Evolutionary conservation across 1,284 basidiomycete species (phyloP).

Genomic region (Pterulicium gracile): DNA sequence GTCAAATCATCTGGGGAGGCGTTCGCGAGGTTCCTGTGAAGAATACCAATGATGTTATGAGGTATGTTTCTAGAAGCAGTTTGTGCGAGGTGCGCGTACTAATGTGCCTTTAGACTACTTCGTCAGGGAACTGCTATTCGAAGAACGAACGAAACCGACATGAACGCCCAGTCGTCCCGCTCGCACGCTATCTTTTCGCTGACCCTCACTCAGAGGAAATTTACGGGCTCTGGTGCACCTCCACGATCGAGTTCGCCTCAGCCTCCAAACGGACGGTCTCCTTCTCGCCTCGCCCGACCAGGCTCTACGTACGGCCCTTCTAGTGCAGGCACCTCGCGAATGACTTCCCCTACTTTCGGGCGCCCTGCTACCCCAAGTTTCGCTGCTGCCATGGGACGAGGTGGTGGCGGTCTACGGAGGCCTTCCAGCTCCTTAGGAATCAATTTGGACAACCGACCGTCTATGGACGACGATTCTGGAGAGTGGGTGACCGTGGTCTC

Average conservation of each 20-base stretch:
- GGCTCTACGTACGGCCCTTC: slow-evolving; percentile 51
- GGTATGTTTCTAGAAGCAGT: slow-evolving; percentile 52
- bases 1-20: slow-evolving; percentile 95
- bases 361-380: slow-evolving; percentile 71
- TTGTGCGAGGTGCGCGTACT: too few relatives aligned
- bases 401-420: slow-evolving; percentile 44
- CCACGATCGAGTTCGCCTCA: slow-evolving; percentile 68
- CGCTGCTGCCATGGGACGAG: slow-evolving; percentile 56
- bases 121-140: slow-evolving; percentile 83
- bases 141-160: slow-evolving; percentile 94
- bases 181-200: slow-evolving; percentile 99
- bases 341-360: slow-evolving; percentile 64
- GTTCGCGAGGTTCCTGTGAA: slow-evolving; percentile 84
- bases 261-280: slow-evolving; percentile 59
- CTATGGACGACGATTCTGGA: slow-evolving; percentile 47
- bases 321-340: slow-evolving; percentile 30
- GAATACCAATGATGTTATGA: slow-evolving; percentile 85
- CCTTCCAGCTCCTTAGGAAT: slow-evolving; percentile 59
- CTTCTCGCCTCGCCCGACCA: slow-evolving; percentile 67
- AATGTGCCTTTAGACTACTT: slow-evolving; percentile 46
- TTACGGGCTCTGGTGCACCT: slow-evolving; percentile 50
- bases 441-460: slow-evolving; percentile 5
- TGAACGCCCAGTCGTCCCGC: slow-evolving; percentile 97
- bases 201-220: slow-evolving; percentile 84
- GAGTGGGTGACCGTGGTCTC: slow-evolving; percentile 87